Conservation (phyloP, 306 rosid genomes). For the Dryas octopetala region DNA sequence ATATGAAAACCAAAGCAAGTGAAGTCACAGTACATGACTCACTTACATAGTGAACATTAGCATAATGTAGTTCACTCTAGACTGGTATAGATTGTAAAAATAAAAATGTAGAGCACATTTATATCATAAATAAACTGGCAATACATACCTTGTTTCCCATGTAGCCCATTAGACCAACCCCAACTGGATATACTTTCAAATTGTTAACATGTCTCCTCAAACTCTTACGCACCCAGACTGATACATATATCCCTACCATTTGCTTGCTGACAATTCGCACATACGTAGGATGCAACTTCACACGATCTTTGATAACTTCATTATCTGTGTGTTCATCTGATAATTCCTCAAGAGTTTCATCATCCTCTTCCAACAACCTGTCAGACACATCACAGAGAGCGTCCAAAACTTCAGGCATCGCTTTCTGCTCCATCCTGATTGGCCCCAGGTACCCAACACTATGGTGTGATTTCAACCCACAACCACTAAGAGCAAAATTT, state of each 20-base stretch:
- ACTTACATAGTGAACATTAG: background rate
- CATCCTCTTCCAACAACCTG: conserved; percentile 47
- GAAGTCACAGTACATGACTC: background rate
- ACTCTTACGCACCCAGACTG: conserved; percentile 88
- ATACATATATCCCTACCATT: conserved; percentile 94
- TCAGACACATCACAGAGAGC: conserved; percentile 43
- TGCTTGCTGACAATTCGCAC: conserved; percentile 94
- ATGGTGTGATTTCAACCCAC: conserved; percentile 50
- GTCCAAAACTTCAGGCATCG: conserved; percentile 48
- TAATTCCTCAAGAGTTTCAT: conserved; percentile 47
- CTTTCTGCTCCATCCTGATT: conserved; percentile 44
- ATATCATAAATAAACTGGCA: background rate
- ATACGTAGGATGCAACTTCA: conserved; percentile 47
- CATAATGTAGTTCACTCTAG: background rate
- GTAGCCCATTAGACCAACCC: conserved; percentile 97
- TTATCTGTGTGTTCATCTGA: conserved; percentile 28
- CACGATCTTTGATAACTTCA: conserved; percentile 14
- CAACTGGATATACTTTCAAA: conserved; percentile 87
- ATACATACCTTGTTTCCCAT: conserved; percentile 99
- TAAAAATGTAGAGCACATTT: background rate
- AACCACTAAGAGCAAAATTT: conserved; percentile 20
- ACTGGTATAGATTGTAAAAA: background rate
- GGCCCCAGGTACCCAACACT: conserved; percentile 63
- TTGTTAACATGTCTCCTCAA: conserved; percentile 84
- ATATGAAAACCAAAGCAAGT: background rate